Percentiles rank a stretch among this genome's conserved stretches.
Conservation (phyloP, 1,139 yeast species). For the Saccharomyces hybrid region DNA sequence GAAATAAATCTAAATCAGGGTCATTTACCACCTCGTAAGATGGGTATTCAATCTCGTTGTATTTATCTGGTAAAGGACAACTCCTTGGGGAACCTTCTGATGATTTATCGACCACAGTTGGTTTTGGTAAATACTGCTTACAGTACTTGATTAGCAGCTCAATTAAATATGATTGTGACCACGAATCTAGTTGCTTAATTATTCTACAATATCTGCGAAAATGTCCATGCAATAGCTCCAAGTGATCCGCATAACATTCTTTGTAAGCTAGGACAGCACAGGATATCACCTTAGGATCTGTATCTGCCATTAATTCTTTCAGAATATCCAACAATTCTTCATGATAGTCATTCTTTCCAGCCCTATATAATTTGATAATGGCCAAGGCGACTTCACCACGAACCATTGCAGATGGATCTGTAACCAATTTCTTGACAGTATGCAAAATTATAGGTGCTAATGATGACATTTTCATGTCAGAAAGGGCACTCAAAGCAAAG, state of each 20-base stretch:
- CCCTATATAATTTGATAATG: conserved; percentile 51
- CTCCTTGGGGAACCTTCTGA: conserved; percentile 25
- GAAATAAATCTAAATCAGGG: conserved; percentile 49
- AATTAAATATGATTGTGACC: conserved; percentile 59
- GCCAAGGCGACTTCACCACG: conserved; percentile 77
- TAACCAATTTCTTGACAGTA: conserved; percentile 59
- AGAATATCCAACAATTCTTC: conserved; percentile 46
- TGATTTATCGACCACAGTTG: conserved; percentile 35
- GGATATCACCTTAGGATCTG: conserved; percentile 59
- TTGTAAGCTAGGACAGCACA: conserved; percentile 56
- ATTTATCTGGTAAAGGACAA: conserved; percentile 39
- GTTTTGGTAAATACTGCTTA: conserved; percentile 50
- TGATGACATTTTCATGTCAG: conserved; percentile 73
- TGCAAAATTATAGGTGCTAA: conserved; percentile 72
- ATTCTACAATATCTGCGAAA: conserved; percentile 54
- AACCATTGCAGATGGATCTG: conserved; percentile 73
- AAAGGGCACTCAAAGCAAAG: conserved; percentile 67
- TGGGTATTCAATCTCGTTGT: conserved; percentile 34
- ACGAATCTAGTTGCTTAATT: conserved; percentile 57
- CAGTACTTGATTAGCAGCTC: conserved; percentile 63
- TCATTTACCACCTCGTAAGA: conserved; percentile 43
- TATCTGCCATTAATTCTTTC: conserved; percentile 52
- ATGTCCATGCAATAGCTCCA: conserved; percentile 66
- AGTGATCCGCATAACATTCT: conserved; percentile 45
- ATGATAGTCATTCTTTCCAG: conserved; percentile 30